These are phyloP conservation scores for Apophysomyces elegans DNA, from an alignment of 371 early-diverging fungal genomes.

Conservation along the genomic window DNA sequence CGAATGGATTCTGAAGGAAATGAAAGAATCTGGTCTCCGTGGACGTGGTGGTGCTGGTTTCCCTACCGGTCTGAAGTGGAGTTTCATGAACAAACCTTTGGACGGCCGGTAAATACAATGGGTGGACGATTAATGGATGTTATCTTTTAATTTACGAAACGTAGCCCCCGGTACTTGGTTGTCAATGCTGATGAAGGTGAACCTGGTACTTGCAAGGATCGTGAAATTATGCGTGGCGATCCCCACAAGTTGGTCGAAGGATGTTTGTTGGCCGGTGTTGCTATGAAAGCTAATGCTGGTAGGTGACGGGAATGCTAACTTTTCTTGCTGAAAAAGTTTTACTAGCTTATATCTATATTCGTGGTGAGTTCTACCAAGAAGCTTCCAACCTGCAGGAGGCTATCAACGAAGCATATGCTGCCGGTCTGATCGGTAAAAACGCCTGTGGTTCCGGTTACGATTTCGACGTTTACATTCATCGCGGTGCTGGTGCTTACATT, in stretches of 20 bases:
- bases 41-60: constrained; percentile 99
- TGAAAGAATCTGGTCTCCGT: constrained; percentile 94
- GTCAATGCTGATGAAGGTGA: constrained; percentile 99
- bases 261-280: constrained; percentile 93
- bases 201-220: constrained; percentile 99
- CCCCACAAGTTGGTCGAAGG: constrained; percentile 98
- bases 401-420: constrained; percentile 93
- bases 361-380: constrained; percentile 98
- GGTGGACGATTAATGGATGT: neutral
- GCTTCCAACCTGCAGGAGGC: constrained; percentile 93
- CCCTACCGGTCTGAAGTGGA: constrained; percentile 97
- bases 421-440: constrained; percentile 96
- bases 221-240: constrained; percentile 97
- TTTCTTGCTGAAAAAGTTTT: neutral
- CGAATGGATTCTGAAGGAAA: constrained; percentile 97
- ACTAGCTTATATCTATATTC: constrained; percentile 94
- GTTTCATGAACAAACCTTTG: constrained; percentile 96
- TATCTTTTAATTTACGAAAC: neutral
- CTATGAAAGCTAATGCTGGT: constrained; percentile 96
- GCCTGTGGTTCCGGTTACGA: constrained; percentile 96
- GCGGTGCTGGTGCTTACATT: constrained; percentile 98
- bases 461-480: constrained; percentile 96
- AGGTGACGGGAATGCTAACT: constrained; percentile 13
- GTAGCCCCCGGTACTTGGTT: constrained; percentile 92
- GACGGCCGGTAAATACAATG: constrained; percentile 66